Base-by-base conservation (phyloP, 2,329 filamentous ascomycete species). In the Clarireedia hainanense region DNA sequence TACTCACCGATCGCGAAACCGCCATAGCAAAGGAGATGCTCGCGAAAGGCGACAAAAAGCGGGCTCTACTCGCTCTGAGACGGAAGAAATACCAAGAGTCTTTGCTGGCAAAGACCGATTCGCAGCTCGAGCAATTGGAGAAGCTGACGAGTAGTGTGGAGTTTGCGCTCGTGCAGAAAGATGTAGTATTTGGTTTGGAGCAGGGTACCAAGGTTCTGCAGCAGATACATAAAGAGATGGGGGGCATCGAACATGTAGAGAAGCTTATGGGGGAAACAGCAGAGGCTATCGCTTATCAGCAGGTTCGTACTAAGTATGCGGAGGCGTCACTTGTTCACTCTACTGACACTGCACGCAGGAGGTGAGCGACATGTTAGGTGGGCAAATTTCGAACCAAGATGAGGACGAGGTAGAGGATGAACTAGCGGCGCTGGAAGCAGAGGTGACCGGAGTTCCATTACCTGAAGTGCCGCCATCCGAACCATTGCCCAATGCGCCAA, bases 381-480 rank as follows among this genome's bases (percentile, higher is more conserved):
- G 88, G 12, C 84, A 86, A 64, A 91, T 99, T 75, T 89, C 91
- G 14, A 94, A 91, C 67, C 88, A 95, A 66, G 94, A 99, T 72
- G 94, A 99, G 71, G 92, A 97, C 68, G 94, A 96, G 67, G 94
- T 99, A 36, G 94, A 99, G 70, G 91, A 96, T 67, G 94, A 99
- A 74, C 76, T 99, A 52, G 89, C 88, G 55, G 86, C 85, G 1
- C 77, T 99, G 61, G 88, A 91, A 70, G 77, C 76, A 42, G 84
- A 91, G 67, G 70, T 83, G 52, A 71, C 69, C 42, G 72, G 71
- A 36, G 59, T 65, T 43, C 58, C 62, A 9, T 55, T 69, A 37
- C 67, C 68, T 30, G 60, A 63, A 48, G 67, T 65, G 36, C 67
- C 68, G n/a, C 62, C 60, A 6, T 63, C 49, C 6, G 52, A 50